Evolutionary conservation across 371 early-diverging fungal species (phyloP).

Genomic region (Mucor circinelloides): DNA sequence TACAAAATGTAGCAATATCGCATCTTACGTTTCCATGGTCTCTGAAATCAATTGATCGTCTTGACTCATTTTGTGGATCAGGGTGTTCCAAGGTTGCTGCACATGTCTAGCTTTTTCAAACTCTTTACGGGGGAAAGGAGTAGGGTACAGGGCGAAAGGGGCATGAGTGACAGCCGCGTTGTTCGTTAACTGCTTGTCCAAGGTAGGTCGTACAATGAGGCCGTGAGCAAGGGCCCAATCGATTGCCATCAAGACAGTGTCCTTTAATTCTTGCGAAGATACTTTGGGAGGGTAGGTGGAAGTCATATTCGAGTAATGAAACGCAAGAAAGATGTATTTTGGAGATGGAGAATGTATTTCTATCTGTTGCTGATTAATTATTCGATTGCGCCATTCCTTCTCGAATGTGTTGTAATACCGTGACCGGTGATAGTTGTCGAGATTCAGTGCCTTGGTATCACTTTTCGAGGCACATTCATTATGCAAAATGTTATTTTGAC

Average conservation of each 20-base stretch:
- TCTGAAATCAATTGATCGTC: constrained; percentile 78
- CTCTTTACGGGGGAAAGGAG: constrained; percentile 76
- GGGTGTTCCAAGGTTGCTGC: constrained; percentile 81
- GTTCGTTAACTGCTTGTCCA: constrained; percentile 34
- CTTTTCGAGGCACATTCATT: background rate
- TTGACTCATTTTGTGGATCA: constrained; percentile 79
- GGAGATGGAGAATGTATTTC: background rate
- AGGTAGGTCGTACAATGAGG: constrained; percentile 68
- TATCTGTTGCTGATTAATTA: constrained; percentile 26
- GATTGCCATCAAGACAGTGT: constrained; percentile 58
- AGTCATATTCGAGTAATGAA: constrained; percentile 13
- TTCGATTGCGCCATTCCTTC: constrained; percentile 1
- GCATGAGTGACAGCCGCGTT: constrained; percentile 69
- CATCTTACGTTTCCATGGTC: constrained; percentile 71
- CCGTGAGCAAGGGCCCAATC: constrained; percentile 86
- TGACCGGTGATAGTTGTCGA: background rate
- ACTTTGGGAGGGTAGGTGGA: constrained; percentile 26
- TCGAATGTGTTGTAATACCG: background rate
- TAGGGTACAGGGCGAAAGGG: constrained; percentile 90
- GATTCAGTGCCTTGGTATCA: background rate
- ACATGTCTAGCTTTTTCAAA: constrained; percentile 77
- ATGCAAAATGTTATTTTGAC: background rate
- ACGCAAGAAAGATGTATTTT: constrained; percentile 3
- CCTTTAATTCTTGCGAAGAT: constrained; percentile 15
- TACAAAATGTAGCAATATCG: background rate